Evolutionary conservation across 331 rosid species (phyloP).

Genomic region (Spiraea crenata): DNA sequence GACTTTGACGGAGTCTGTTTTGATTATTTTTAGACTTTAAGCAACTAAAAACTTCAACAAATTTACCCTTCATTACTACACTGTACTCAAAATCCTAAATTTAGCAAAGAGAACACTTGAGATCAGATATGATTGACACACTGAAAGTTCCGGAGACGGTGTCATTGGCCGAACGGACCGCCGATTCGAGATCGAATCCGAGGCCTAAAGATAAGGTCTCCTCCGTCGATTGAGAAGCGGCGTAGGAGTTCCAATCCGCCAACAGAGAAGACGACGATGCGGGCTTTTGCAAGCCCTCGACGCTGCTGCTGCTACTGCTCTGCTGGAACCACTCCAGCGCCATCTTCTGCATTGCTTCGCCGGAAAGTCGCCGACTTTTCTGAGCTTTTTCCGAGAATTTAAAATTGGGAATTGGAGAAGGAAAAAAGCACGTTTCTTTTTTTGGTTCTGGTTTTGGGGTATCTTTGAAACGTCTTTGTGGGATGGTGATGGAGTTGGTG

Average conservation of each 20-base stretch:
- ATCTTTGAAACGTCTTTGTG: constrained; percentile 17
- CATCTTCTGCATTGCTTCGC: constrained; percentile 64
- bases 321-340: constrained; percentile 83
- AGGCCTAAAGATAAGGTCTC: constrained; percentile 40
- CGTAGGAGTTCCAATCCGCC: constrained; percentile 80
- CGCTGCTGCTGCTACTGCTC: constrained; percentile 19
- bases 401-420: not conserved
- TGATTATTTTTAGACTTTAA: too few species aligned
- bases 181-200: constrained; percentile 80
- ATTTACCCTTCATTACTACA: not conserved
- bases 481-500: not conserved
- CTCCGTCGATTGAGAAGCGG: constrained; percentile 57
- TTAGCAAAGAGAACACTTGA: not conserved
- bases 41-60: too few species aligned
- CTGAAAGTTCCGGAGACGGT: constrained; percentile 77
- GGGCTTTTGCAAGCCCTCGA: constrained; percentile 39
- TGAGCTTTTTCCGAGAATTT: not conserved
- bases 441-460: not conserved
- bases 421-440: not conserved
- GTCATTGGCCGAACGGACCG: constrained; percentile 86
- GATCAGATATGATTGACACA: constrained; percentile 46
- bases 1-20: too few species aligned
- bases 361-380: constrained; percentile 6
- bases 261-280: constrained; percentile 68
- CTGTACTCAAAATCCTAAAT: not conserved